Conservation (phyloP, 192 early-diverging fungal genomes). For the Umbelopsis sp. region DNA sequence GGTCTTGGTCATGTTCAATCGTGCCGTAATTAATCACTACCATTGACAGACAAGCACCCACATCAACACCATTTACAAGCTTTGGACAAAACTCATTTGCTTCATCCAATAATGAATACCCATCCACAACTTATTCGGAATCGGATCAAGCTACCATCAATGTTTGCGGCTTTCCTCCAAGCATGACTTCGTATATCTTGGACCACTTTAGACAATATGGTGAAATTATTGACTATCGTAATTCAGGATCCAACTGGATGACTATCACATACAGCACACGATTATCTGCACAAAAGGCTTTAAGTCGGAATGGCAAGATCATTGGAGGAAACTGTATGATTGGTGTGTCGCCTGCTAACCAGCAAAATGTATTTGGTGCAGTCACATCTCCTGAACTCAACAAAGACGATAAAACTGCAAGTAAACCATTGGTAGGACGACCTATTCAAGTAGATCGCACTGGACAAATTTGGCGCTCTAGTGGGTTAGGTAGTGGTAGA, state of each 20-base stretch:
- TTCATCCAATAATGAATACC: conserved; percentile 8
- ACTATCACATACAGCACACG: conserved; percentile 27
- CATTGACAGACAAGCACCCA: not conserved
- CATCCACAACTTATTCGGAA: not conserved
- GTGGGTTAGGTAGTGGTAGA: not conserved
- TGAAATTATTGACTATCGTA: conserved; percentile 19
- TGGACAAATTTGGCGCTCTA: conserved; percentile 25
- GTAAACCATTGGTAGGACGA: not conserved
- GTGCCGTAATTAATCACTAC: not conserved
- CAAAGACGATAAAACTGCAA: conserved; percentile 11
- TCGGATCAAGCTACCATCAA: conserved; percentile 20
- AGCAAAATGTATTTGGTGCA: conserved; percentile 11
- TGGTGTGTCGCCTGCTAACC: conserved; percentile 23
- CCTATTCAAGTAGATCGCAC: not conserved
- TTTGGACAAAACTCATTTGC: conserved; percentile 8
- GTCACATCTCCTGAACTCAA: conserved; percentile 5
- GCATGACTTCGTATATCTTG: conserved; percentile 18
- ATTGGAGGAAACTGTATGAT: conserved; percentile 31
- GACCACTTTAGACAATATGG: conserved; percentile 33
- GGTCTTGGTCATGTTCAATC: too few relatives aligned
- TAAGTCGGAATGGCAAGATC: conserved; percentile 27
- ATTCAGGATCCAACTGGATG: conserved; percentile 34
- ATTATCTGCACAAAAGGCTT: conserved; percentile 26
- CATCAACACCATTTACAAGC: not conserved
- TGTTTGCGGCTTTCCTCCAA: conserved; percentile 33